Percentiles rank a stretch among this genome's conserved stretches.
Conservation (phyloP, 768 basidiomycete genomes). For the Candolleomyces eurysporus region DNA sequence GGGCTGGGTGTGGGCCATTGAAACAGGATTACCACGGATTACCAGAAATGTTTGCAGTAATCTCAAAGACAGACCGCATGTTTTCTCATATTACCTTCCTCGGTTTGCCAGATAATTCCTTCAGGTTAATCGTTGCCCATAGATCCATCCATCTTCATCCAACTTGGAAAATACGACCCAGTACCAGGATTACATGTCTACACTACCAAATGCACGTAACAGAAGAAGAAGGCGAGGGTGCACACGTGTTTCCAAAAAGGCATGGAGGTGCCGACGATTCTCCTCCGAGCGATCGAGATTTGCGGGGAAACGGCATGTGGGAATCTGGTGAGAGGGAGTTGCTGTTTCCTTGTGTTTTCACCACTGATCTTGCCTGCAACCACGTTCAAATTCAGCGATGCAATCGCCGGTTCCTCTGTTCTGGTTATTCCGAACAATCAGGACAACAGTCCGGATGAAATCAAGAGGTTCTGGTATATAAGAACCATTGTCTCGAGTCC, state of each 20-base stretch:
- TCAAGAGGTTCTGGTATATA: constrained; percentile 6
- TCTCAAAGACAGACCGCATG: no score
- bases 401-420: constrained; percentile 9
- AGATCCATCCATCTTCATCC: neutral
- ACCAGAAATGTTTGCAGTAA: no score
- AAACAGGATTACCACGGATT: no score
- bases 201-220: neutral
- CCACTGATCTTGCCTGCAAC: neutral
- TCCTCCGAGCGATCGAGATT: constrained; percentile 10
- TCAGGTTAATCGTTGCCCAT: neutral
- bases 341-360: constrained; percentile 7
- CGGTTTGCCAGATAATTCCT: neutral
- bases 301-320: constrained; percentile 10
- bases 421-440: constrained; percentile 8
- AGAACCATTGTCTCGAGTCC: constrained; percentile 10
- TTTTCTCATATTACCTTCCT: no score
- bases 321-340: neutral
- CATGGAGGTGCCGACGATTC: constrained; percentile 9
- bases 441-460: constrained; percentile 8
- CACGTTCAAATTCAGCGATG: constrained; percentile 5
- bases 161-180: neutral
- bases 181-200: neutral
- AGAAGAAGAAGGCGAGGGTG: neutral
- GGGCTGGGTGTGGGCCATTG: no score
- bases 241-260: constrained; percentile 11